These are phyloP conservation scores for Pyrenochaeta sp. DNA, from an alignment of 2,329 filamentous ascomycete species.

Conservation along the genomic window DNA sequence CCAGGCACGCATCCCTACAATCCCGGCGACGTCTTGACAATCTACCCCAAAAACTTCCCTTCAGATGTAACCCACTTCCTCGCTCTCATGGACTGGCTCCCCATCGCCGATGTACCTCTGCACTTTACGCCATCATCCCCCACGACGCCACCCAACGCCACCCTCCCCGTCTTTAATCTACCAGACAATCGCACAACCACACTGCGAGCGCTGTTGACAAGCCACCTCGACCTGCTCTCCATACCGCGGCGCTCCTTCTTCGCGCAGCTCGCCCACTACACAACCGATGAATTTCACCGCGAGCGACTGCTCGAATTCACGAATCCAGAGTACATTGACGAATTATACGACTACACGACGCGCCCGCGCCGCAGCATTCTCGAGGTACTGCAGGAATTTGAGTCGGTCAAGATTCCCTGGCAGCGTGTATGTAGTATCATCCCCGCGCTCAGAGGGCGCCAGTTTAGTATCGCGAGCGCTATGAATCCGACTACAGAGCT, in stretches of 20 bases:
- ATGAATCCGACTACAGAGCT: slow-evolving; percentile 47
- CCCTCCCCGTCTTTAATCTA: slow-evolving; percentile 51
- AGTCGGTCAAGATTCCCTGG: slow-evolving; percentile 81
- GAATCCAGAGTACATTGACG: slow-evolving; percentile 80
- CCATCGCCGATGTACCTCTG: slow-evolving; percentile 75
- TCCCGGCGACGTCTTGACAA: slow-evolving; percentile 81
- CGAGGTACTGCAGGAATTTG: slow-evolving; percentile 91
- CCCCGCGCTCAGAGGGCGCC: slow-evolving; percentile 83
- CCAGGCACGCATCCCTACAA: slow-evolving; percentile 57
- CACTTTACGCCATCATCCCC: slow-evolving; percentile 55
- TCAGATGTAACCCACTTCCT: slow-evolving; percentile 82
- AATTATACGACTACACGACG: slow-evolving; percentile 95
- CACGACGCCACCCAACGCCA: slow-evolving; percentile 45
- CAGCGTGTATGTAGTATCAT: slow-evolving; percentile 76
- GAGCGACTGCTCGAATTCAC: slow-evolving; percentile 86
- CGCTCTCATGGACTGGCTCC: slow-evolving; percentile 78
- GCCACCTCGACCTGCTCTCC: slow-evolving; percentile 87
- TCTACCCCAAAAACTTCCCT: slow-evolving; percentile 88
- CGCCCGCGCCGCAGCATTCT: slow-evolving; percentile 88
- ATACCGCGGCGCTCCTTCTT: slow-evolving; percentile 92
- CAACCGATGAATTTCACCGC: slow-evolving; percentile 74
- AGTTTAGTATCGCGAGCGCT: slow-evolving; percentile 91
- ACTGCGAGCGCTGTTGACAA: slow-evolving; percentile 76
- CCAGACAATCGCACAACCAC: slow-evolving; percentile 61
- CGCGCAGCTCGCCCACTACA: slow-evolving; percentile 77